Base-by-base conservation (phyloP, 495 filamentous ascomycete species). In the Xylaria grammica region DNA sequence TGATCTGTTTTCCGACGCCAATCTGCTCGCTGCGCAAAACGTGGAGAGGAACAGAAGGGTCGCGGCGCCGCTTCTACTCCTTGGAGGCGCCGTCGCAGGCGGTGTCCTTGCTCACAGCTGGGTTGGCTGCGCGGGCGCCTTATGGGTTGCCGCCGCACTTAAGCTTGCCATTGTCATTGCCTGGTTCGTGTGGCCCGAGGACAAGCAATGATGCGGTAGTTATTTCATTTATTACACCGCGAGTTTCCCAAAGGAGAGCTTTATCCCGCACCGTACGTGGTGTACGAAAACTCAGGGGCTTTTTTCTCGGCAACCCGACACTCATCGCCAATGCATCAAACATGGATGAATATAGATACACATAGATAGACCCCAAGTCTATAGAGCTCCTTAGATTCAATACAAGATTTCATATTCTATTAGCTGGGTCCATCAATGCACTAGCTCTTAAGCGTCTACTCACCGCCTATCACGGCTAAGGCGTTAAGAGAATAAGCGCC, bases 1-100 rank as follows among this genome's bases (percentile, higher is more conserved):
- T 67, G 90, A 92, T 70, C 67, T 91, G 19, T 90, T 90, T 69
- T 87, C 86, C 8, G 85, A 90, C 57, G 78, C 79, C 36, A 80
- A 85, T 20, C 62, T 91, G 13, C 78, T 90, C 11, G 74, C 78
- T 1, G 46, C 79, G 29, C 69, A 74, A 4, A 86, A 89, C 66
- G 75, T 74, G 8, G 86, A 91, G 70, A 71, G 89, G 56, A 86
- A 88, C 67, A 79, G 86, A 24, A 77, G 89, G 44, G 67, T 79
- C 5, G 84, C 77, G 0, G 89, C 89, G 3, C 82, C 88, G 13
- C 42, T 86, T 19, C 77, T 84, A 44, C 68, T 91, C n/a, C 65
- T 91, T 24, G 30, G 83, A 29, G 89, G 89, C 0, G 86, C 86
- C 3, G 69, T 90, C 11, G 15, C 83, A 0, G 89, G 89, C 5